Conservation (phyloP, 2,329 filamentous ascomycete genomes). For the Penicillium sp. region DNA sequence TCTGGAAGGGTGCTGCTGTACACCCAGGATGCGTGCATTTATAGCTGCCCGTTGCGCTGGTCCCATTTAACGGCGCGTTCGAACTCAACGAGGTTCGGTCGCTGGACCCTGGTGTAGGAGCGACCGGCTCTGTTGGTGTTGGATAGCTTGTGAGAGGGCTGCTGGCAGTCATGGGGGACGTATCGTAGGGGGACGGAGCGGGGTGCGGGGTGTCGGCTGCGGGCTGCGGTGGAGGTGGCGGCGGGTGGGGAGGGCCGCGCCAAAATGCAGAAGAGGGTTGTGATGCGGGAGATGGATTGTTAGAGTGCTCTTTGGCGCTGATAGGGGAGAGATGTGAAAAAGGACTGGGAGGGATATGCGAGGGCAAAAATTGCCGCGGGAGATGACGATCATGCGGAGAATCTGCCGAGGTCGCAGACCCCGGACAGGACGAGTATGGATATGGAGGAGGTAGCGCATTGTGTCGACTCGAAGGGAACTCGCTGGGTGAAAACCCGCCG, state of each 20-base stretch:
- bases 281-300: conserved; percentile 41
- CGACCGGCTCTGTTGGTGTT: conserved; percentile 44
- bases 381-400: conserved; percentile 37
- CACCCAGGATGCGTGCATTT: conserved; percentile 62
- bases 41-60: conserved; percentile 42
- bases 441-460: conserved; percentile 31
- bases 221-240: conserved; percentile 25
- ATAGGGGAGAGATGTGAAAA: conserved; percentile 45
- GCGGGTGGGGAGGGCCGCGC: conserved; percentile 24
- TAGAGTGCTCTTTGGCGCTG: conserved; percentile 42
- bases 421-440: conserved; percentile 26
- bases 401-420: conserved; percentile 34
- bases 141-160: conserved; percentile 46
- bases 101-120: conserved; percentile 23
- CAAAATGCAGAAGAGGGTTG: conserved; percentile 31
- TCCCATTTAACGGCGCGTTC: conserved; percentile 30
- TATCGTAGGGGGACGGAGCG: conserved; percentile 36
- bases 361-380: conserved; percentile 34
- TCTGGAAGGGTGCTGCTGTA: conserved; percentile 63
- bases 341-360: conserved; percentile 39
- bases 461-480: conserved; percentile 30
- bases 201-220: conserved; percentile 24
- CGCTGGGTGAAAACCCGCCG: conserved; percentile 37
- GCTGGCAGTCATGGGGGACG: conserved; percentile 35
- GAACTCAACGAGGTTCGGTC: conserved; percentile 32